Percentiles rank a stretch among this genome's conserved stretches.
phyloP scores from a whole-genome alignment of 2,329 filamentous ascomycete genomes.

The Bisporella sp. region DNA sequence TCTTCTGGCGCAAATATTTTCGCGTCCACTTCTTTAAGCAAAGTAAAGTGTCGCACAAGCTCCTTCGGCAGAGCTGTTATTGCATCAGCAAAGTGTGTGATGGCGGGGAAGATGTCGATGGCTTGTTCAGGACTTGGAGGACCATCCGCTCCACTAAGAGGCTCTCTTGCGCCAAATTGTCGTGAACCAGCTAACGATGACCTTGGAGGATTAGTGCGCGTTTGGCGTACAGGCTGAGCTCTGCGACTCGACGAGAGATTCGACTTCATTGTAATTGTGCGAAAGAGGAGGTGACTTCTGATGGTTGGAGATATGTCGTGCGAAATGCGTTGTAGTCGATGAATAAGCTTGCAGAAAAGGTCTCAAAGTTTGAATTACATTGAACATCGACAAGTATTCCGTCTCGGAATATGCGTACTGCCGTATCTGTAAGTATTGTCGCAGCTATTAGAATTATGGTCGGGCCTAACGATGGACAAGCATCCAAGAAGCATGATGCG shows the following conservation, averaged over 20 bases:
- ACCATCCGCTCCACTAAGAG: conserved; percentile 34
- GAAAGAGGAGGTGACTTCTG: conserved; percentile 11
- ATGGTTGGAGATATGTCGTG: conserved; percentile 13
- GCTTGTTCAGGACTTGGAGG: conserved; percentile 36
- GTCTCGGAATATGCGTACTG: too few species aligned
- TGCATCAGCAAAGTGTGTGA: conserved; percentile 79
- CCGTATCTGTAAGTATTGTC: too few species aligned
- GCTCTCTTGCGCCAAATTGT: conserved; percentile 34
- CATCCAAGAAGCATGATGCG: too few species aligned
- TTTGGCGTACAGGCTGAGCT: conserved; percentile 58
- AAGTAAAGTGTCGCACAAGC: conserved; percentile 89
- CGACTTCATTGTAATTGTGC: conserved; percentile 25
- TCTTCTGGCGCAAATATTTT: conserved; percentile 90
- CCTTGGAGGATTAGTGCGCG: conserved; percentile 57
- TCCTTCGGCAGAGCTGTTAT: conserved; percentile 91
- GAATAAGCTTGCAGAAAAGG: conserved; percentile 5
- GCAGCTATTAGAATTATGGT: too few species aligned
- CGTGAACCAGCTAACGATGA: conserved; percentile 42
- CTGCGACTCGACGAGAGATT: conserved; percentile 42
- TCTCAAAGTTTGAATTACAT: conserved; percentile 15
- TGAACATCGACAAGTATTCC: conserved; percentile 4
- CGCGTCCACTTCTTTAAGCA: conserved; percentile 95
- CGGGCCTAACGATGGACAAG: too few species aligned
- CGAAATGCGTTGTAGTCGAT: conserved; percentile 13
- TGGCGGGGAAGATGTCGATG: conserved; percentile 60